Evolutionary conservation across 73 alveolate species (phyloP).

Genomic region (Blepharisma japonicum): DNA sequence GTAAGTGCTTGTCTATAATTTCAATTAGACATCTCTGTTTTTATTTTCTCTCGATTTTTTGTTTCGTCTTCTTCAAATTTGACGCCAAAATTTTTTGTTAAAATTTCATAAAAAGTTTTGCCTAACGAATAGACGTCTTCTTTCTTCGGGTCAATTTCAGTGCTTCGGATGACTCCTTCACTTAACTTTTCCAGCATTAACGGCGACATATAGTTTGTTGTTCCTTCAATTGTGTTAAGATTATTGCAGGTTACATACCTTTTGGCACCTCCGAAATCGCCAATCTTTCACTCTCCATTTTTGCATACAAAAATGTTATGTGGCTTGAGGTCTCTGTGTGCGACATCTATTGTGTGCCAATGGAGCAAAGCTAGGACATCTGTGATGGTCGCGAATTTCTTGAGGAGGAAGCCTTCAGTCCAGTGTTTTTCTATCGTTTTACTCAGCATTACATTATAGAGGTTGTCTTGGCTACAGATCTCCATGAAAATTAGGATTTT

Average conservation of each 20-base stretch:
- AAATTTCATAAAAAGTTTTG: not conserved
- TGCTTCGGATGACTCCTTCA: not conserved
- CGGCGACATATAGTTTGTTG: slow-evolving; percentile 72
- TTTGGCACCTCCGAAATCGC: slow-evolving; percentile 72
- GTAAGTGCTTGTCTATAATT: too few species aligned
- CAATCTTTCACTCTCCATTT: slow-evolving; percentile 47
- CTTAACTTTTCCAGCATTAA: slow-evolving; percentile 58
- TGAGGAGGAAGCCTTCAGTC: not conserved
- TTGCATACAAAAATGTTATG: slow-evolving; percentile 51
- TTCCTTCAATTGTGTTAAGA: slow-evolving; percentile 69
- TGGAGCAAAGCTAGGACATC: slow-evolving; percentile 27
- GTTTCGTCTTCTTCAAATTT: not conserved
- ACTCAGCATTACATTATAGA: not conserved
- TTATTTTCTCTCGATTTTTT: not conserved
- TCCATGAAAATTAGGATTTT: not conserved
- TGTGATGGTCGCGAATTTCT: not conserved
- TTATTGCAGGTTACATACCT: slow-evolving; percentile 34
- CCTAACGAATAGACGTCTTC: not conserved
- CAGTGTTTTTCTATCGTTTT: not conserved
- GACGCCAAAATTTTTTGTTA: not conserved
- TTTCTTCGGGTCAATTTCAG: not conserved
- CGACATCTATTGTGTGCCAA: slow-evolving; percentile 35
- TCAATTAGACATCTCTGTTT: too few species aligned
- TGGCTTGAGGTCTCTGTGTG: slow-evolving; percentile 69
- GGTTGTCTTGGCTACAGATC: not conserved